These are phyloP conservation scores for Gnetum montanum DNA, from an alignment of 75 land plant genomes.

Conservation along the genomic window DNA sequence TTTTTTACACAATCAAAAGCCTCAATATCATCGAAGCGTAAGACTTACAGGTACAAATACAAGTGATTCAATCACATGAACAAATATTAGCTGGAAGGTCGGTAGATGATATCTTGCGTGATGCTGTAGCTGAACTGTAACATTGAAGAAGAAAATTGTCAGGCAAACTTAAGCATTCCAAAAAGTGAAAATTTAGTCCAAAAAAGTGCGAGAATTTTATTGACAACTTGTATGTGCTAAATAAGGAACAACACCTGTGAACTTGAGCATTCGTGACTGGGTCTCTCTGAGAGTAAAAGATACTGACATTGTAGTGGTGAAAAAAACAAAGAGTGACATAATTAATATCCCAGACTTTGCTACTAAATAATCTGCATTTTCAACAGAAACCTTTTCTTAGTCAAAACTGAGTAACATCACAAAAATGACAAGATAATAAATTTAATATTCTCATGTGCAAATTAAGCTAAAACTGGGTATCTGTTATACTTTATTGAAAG, in stretches of 20 bases:
- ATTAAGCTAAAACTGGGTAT: too few species aligned
- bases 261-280: constrained; percentile 97
- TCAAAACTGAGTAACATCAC: too few species aligned
- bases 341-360: constrained; percentile 93
- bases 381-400: too few species aligned
- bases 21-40: too few species aligned
- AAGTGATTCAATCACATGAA: constrained; percentile 95
- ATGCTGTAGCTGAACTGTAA: constrained; percentile 98
- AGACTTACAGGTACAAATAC: constrained; percentile 95
- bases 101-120: constrained; percentile 98
- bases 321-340: constrained; percentile 97
- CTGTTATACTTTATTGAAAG: too few species aligned
- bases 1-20: too few species aligned
- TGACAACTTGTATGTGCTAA: background rate
- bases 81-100: constrained; percentile 90
- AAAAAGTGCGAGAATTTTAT: background rate
- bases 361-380: constrained; percentile 77
- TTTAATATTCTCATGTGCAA: too few species aligned
- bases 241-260: constrained; percentile 60
- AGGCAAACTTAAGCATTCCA: background rate
- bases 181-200: too few species aligned
- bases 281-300: constrained; percentile 97
- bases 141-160: background rate
- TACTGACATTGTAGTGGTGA: constrained; percentile 99
- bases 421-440: background rate